Percentiles rank a stretch among this genome's conserved stretches.
Conservation (phyloP, 148 eudicot species). For the Nyssa sinensis region DNA sequence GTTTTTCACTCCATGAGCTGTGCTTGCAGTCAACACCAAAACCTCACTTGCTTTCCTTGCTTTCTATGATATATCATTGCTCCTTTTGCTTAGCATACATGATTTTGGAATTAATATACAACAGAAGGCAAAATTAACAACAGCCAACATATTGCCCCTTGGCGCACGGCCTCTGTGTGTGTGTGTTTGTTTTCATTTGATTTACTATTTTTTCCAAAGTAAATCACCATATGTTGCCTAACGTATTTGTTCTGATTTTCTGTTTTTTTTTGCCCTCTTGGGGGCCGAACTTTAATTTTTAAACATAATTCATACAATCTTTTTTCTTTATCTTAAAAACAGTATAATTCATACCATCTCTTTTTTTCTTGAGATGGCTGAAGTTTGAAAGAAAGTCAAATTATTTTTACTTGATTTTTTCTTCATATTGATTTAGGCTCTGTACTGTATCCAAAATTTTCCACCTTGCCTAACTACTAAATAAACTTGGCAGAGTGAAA, state of each 20-base stretch:
- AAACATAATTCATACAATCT: neutral
- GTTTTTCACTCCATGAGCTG: neutral
- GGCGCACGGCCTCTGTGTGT: too few relatives aligned
- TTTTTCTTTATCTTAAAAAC: neutral
- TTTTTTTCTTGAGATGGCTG: neutral
- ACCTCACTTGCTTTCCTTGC: neutral
- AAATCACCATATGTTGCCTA: neutral
- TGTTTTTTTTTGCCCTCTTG: too few relatives aligned
- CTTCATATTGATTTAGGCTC: neutral
- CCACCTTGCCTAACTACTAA: neutral
- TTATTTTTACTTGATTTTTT: neutral
- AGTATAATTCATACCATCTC: neutral
- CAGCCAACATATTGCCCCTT: neutral
- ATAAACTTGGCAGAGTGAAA: constrained; percentile 2
- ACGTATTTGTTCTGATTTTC: neutral
- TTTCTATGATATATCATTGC: neutral
- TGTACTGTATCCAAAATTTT: neutral
- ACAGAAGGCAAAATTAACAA: neutral
- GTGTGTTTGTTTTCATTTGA: neutral
- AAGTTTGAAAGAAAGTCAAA: neutral
- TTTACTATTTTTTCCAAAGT: neutral
- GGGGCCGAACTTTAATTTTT: neutral
- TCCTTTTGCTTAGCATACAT: neutral
- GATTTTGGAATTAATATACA: neutral
- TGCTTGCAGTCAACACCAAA: neutral